These are phyloP conservation scores for Lepidium campestre DNA, from an alignment of 441 rosid species.

Conservation along the genomic window DNA sequence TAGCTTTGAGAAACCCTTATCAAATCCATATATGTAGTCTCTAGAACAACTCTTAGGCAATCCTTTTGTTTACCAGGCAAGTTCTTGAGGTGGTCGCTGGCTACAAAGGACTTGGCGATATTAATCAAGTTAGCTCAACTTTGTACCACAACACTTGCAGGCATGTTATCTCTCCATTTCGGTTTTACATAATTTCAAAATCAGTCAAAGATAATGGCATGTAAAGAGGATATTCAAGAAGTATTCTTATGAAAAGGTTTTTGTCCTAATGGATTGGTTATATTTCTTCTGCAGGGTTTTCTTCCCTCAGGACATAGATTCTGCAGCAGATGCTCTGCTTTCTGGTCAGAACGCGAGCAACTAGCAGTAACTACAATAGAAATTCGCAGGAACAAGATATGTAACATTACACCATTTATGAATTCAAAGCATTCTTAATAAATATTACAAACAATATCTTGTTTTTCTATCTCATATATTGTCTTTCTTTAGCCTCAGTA, in stretches of 20 bases:
- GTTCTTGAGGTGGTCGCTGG: constrained; percentile 94
- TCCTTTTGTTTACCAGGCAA: constrained; percentile 49
- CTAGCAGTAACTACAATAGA: not conserved
- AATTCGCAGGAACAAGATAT: not conserved
- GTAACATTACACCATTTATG: not conserved
- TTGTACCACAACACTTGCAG: constrained; percentile 90
- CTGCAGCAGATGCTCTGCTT: constrained; percentile 76
- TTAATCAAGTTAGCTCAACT: constrained; percentile 54
- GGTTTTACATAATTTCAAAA: not conserved
- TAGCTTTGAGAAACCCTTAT: not conserved
- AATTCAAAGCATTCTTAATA: not conserved
- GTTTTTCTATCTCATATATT: constrained; percentile 13
- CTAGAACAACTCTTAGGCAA: not conserved
- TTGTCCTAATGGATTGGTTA: not conserved
- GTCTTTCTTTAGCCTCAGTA: constrained; percentile 6
- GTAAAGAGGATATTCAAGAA: not conserved
- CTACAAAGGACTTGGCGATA: constrained; percentile 63
- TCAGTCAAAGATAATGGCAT: not conserved
- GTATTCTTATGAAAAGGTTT: not conserved
- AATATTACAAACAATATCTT: not conserved
- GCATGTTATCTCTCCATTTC: constrained; percentile 31
- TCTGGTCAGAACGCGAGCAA: constrained; percentile 31
- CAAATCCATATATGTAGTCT: not conserved
- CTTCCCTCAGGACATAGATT: constrained; percentile 84
- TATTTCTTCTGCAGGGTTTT: constrained; percentile 54